These are phyloP conservation scores for Leptodermis oblonga DNA, from an alignment of 257 asterid species.

Conservation along the genomic window DNA sequence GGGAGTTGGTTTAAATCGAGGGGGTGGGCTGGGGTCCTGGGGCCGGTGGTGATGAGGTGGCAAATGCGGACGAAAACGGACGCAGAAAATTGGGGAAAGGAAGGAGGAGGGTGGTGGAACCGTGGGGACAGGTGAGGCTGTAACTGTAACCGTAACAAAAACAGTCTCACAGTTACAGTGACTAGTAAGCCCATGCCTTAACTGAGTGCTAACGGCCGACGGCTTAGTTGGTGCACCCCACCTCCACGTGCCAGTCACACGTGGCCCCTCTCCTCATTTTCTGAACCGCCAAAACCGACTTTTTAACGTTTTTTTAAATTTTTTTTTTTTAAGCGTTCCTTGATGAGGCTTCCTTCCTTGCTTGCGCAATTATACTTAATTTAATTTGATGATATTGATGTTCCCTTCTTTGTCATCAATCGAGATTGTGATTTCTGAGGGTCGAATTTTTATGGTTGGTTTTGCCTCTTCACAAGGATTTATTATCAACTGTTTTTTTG, in stretches of 20 bases:
- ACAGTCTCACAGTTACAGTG: too few species aligned
- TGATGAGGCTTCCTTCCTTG: too few species aligned
- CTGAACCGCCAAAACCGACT: constrained; percentile 30
- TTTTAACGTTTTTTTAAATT: constrained; percentile 13
- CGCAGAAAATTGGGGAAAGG: constrained; percentile 22
- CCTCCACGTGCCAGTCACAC: constrained; percentile 35
- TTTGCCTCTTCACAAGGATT: too few species aligned
- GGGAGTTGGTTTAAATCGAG: constrained; percentile 13
- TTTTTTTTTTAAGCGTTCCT: background rate
- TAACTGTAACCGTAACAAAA: constrained; percentile 9
- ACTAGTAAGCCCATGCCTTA: constrained; percentile 37
- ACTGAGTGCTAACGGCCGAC: constrained; percentile 37
- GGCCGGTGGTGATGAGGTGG: constrained; percentile 7
- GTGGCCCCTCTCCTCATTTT: constrained; percentile 15
- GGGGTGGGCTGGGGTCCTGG: background rate
- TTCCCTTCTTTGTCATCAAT: background rate
- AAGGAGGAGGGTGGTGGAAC: background rate
- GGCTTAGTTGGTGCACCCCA: background rate
- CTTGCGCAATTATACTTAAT: too few species aligned
- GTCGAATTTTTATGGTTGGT: background rate
- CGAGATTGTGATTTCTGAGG: background rate
- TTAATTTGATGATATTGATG: background rate
- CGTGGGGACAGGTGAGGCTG: constrained; percentile 52
- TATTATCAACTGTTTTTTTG: too few species aligned
- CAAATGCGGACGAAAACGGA: constrained; percentile 17